phyloP scores from a whole-genome alignment of 2,329 filamentous ascomycete genomes.

The Fusarium veterinarium region DNA sequence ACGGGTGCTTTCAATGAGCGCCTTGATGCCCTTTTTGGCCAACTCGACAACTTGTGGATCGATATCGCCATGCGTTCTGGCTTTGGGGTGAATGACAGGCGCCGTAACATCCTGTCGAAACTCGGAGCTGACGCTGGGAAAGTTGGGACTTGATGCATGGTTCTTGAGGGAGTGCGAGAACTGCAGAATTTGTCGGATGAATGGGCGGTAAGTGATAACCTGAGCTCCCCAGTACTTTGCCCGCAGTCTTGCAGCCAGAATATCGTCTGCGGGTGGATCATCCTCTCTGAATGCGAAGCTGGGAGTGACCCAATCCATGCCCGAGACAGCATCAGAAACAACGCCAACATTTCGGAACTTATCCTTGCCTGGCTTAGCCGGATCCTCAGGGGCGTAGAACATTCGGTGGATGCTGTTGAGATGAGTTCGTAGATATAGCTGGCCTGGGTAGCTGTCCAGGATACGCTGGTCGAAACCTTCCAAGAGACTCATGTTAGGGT shows the following conservation, averaged over 20 bases:
- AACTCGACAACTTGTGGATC: slow-evolving; percentile 62
- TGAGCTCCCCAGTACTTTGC: slow-evolving; percentile 95
- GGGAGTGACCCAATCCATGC: slow-evolving; percentile 59
- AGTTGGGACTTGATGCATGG: slow-evolving; percentile 50
- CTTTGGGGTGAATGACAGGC: slow-evolving; percentile 53
- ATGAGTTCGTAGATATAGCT: slow-evolving; percentile 72
- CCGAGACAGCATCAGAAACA: slow-evolving; percentile 56
- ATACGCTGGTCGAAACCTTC: slow-evolving; percentile 60
- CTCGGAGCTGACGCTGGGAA: slow-evolving; percentile 47
- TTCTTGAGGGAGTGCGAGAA: slow-evolving; percentile 54
- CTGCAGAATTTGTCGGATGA: slow-evolving; percentile 69
- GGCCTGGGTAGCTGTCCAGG: slow-evolving; percentile 69
- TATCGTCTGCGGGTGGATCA: slow-evolving; percentile 78
- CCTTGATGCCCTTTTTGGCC: slow-evolving; percentile 73
- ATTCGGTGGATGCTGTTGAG: slow-evolving; percentile 71
- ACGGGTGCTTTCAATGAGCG: slow-evolving; percentile 84
- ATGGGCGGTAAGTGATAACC: slow-evolving; percentile 88
- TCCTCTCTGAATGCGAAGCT: slow-evolving; percentile 68
- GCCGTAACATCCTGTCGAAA: slow-evolving; percentile 52
- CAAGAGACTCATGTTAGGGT: slow-evolving; percentile 66
- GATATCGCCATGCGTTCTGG: slow-evolving; percentile 54
- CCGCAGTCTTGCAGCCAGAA: slow-evolving; percentile 84
- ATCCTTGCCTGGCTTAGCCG: slow-evolving; percentile 47
- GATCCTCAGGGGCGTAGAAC: slow-evolving; percentile 62
- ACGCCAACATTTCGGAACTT: slow-evolving; percentile 61